Evolutionary conservation across 164 flowering plant species (phyloP).

Genomic region (Aristolochia californica): DNA sequence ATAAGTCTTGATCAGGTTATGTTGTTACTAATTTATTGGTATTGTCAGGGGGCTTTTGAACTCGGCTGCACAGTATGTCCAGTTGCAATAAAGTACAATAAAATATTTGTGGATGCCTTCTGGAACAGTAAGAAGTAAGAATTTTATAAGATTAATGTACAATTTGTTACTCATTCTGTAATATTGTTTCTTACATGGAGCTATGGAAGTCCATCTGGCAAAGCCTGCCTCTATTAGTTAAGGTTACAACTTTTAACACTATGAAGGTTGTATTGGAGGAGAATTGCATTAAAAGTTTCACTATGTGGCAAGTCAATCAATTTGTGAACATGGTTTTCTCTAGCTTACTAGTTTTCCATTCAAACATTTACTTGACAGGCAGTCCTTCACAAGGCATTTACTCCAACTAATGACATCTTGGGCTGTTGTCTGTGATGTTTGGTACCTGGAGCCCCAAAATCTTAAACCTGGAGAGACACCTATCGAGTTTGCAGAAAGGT

Average conservation of each 20-base stretch:
- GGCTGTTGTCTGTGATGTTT: constrained; percentile 99
- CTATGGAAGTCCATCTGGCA: no score
- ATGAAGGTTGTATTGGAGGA: no score
- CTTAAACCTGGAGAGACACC: constrained; percentile 80
- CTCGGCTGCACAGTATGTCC: constrained; percentile 95
- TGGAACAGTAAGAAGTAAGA: constrained; percentile 95
- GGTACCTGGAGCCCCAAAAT: constrained; percentile 96
- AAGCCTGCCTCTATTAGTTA: no score
- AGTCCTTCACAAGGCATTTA: constrained; percentile 87
- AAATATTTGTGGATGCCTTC: constrained; percentile 96
- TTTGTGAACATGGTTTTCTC: no score
- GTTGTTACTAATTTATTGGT: no score
- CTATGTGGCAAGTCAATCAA: no score
- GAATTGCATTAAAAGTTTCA: no score
- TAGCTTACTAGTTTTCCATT: no score
- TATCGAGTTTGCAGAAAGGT: constrained; percentile 96
- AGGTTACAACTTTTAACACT: no score
- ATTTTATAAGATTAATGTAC: not conserved
- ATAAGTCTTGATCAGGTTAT: no score
- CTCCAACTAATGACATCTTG: constrained; percentile 97
- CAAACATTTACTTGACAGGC: constrained; percentile 34
- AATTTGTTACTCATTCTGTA: no score
- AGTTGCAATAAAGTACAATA: constrained; percentile 94
- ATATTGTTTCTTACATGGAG: not conserved
- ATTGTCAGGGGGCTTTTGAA: constrained; percentile 84